Percentiles rank a stretch among this genome's conserved stretches.
phyloP scores from a whole-genome alignment of 2,329 filamentous ascomycete genomes.

The Cladosporium sp. region DNA sequence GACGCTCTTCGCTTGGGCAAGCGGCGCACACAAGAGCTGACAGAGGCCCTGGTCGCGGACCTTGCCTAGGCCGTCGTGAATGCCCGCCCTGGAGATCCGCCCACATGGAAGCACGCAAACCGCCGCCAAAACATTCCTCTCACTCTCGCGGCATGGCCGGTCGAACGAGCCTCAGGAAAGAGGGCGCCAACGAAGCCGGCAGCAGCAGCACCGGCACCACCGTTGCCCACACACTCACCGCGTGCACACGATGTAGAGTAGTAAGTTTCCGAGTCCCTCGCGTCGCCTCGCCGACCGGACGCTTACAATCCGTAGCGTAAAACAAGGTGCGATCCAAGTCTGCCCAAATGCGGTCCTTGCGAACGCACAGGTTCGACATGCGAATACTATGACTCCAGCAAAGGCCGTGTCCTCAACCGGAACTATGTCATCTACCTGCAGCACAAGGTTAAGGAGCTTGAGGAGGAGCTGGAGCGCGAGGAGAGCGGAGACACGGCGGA shows the following conservation, averaged over 20 bases:
- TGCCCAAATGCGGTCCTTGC: slow-evolving; percentile 88
- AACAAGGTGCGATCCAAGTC: slow-evolving; percentile 88
- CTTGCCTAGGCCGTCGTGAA: slow-evolving; percentile 8
- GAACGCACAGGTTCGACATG: slow-evolving; percentile 86
- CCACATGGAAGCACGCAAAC: slow-evolving; percentile 5
- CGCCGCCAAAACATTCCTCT: not conserved
- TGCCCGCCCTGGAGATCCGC: slow-evolving; percentile 2
- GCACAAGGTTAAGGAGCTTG: slow-evolving; percentile 75
- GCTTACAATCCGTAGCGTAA: slow-evolving; percentile 63
- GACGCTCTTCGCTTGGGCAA: not conserved
- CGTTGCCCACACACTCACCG: slow-evolving; percentile 74
- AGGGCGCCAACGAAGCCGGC: slow-evolving; percentile 11
- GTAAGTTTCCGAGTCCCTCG: slow-evolving; percentile 43
- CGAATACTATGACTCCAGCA: slow-evolving; percentile 91
- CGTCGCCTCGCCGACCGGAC: not conserved
- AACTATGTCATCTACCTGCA: slow-evolving; percentile 91
- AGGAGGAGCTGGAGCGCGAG: slow-evolving; percentile 73
- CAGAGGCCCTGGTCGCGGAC: slow-evolving; percentile 6
- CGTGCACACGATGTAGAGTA: slow-evolving; percentile 75
- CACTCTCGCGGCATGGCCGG: slow-evolving; percentile 9
- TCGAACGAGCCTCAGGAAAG: slow-evolving; percentile 14
- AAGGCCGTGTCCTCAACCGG: slow-evolving; percentile 79
- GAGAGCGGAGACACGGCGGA: slow-evolving; percentile 72
- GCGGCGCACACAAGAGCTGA: slow-evolving; percentile 6
- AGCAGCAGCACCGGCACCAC: not conserved